Conservation (phyloP, 306 rosid genomes). For the Gastrolobium bilobum region DNA sequence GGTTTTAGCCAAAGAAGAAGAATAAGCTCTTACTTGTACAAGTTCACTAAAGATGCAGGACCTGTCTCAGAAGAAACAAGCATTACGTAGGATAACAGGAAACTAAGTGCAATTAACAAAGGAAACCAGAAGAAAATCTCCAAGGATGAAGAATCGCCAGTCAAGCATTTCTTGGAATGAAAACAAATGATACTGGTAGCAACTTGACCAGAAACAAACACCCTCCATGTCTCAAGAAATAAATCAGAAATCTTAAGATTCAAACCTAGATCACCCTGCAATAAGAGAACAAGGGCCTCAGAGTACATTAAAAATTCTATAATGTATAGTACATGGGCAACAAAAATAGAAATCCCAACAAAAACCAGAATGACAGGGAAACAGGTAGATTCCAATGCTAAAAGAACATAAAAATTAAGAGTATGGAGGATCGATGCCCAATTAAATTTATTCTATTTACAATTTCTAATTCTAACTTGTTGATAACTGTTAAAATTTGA, state of each 20-base stretch:
- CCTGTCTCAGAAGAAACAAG: conserved; percentile 73
- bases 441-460: neutral
- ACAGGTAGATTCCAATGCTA: neutral
- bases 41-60: conserved; percentile 84
- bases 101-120: conserved; percentile 95
- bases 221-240: conserved; percentile 79
- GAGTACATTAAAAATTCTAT: neutral
- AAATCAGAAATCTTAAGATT: conserved; percentile 57
- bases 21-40: conserved; percentile 65
- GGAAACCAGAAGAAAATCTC: conserved; percentile 90
- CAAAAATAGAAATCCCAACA: neutral
- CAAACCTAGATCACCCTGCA: conserved; percentile 70
- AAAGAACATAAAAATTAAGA: neutral
- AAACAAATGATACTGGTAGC: conserved; percentile 76
- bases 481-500: neutral
- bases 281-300: conserved; percentile 8
- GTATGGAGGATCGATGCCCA: neutral
- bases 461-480: conserved; percentile 14
- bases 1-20: conserved; percentile 16
- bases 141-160: conserved; percentile 80
- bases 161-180: conserved; percentile 92
- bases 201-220: conserved; percentile 72
- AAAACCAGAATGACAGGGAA: conserved; percentile 5
- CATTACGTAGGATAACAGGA: conserved; percentile 72
- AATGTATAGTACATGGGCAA: conserved; percentile 2